Base-by-base conservation (phyloP, 1,284 basidiomycete species). In the Tremellales sp. region DNA sequence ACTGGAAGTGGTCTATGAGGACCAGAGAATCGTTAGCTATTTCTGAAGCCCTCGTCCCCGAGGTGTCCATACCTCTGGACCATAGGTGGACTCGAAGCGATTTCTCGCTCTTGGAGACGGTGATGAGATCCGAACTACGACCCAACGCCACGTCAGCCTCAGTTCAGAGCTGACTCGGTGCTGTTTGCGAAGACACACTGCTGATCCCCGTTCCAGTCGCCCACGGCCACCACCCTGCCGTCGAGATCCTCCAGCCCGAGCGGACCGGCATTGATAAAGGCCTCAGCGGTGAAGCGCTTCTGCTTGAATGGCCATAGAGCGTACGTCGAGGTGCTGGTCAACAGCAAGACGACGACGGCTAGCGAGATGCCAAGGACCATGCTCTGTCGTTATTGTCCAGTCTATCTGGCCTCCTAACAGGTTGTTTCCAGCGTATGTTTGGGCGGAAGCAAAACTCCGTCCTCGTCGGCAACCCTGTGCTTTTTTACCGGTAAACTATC, bases 141-240 rank as follows among this genome's bases (percentile, higher is more conserved):
- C 18, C 22, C 43, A 47, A 22, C 51, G 34, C 32, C n/a, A 33
- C 10, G 12, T 18, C n/a, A 25, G 5, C 13, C n/a, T n/a, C n/a
- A n/a, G n/a, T n/a, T n/a, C n/a, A n/a, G n/a, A n/a, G n/a, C n/a
- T n/a, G n/a, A n/a, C n/a, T n/a, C n/a, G n/a, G n/a, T n/a, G n/a
- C n/a, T n/a, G n/a, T n/a, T n/a, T n/a, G n/a, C n/a, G 13, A 16
- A 9, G 2, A 75, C 86, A 69, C 67, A 94, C 89, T 87, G 87
- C 66, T 95, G 91, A 70, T 97, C 92, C 4, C 87, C 92, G 67
- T 97, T 84, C 70, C 90, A 93, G 74, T 98, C 94, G 25, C 90
- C 94, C 63, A 92, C 86, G 2, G 92, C 93, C 40, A 88, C 79
- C 24, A 95, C 79, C 47, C 86, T 79, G 4, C 67, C 69, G 32